Percentiles rank a stretch among this genome's conserved stretches.
phyloP scores from a whole-genome alignment of 768 basidiomycete species.

The Russula virescens region DNA sequence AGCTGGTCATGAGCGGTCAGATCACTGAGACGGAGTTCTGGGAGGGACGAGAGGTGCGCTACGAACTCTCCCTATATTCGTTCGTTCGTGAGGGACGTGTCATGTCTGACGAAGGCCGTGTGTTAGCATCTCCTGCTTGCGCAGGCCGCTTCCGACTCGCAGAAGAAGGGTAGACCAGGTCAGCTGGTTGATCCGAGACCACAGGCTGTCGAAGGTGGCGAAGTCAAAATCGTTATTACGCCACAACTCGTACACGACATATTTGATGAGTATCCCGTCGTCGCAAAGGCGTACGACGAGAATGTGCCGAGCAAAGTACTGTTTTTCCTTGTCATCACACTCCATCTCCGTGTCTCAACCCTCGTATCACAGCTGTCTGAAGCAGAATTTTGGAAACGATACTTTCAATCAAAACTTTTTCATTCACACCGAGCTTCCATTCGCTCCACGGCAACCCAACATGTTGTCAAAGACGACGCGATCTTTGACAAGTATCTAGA shows the following conservation, averaged over 20 bases:
- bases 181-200: conserved; percentile 86
- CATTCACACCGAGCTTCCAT: conserved; percentile 92
- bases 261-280: conserved; percentile 96
- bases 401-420: conserved; percentile 94
- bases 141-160: conserved; percentile 65
- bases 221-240: conserved; percentile 85
- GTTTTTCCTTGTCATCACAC: not conserved
- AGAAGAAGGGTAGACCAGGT: conserved; percentile 76
- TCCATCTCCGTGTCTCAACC: conserved; percentile 1
- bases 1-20: conserved; percentile 78
- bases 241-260: conserved; percentile 92
- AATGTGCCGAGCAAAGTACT: conserved; percentile 83
- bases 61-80: not conserved
- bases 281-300: conserved; percentile 85
- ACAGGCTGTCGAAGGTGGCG: conserved; percentile 75
- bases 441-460: conserved; percentile 75
- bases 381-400: conserved; percentile 93
- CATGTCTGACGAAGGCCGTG: conserved; percentile 27
- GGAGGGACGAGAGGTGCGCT: conserved; percentile 85
- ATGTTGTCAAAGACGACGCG: conserved; percentile 82
- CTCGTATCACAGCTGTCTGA: conserved; percentile 61
- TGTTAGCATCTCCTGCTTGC: conserved; percentile 67
- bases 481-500: conserved; percentile 97
- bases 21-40: conserved; percentile 95
- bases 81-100: conserved; percentile 16